These are phyloP conservation scores for Melanogaster broomeanus DNA, from an alignment of 768 basidiomycete species.

Conservation along the genomic window DNA sequence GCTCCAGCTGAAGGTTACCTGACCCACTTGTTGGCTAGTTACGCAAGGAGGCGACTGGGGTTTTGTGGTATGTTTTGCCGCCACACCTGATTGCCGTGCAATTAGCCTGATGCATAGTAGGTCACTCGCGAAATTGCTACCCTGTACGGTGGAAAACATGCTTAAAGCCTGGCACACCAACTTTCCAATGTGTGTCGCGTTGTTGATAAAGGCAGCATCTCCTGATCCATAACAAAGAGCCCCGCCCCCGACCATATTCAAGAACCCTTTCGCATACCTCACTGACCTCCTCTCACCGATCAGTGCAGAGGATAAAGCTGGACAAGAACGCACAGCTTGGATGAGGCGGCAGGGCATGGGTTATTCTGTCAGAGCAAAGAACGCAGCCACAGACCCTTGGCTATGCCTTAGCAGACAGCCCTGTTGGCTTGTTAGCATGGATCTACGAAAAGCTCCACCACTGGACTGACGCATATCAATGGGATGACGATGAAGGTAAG, in stretches of 20 bases:
- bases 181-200: constrained; percentile 23
- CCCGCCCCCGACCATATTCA: background rate
- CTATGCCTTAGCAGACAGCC: constrained; percentile 53
- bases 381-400: constrained; percentile 51
- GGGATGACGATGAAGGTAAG: constrained; percentile 54
- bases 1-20: background rate
- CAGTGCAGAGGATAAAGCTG: constrained; percentile 37
- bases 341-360: constrained; percentile 35
- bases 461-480: constrained; percentile 50
- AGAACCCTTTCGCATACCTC: too few species aligned
- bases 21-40: constrained; percentile 24
- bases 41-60: constrained; percentile 55
- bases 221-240: background rate
- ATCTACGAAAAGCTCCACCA: constrained; percentile 48
- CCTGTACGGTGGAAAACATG: constrained; percentile 26
- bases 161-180: constrained; percentile 38
- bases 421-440: constrained; percentile 49
- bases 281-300: constrained; percentile 31
- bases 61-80: constrained; percentile 30
- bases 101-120: constrained; percentile 9
- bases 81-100: background rate
- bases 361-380: constrained; percentile 41
- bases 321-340: constrained; percentile 29
- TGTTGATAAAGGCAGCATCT: background rate
- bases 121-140: constrained; percentile 26